Conservation (phyloP, 2,329 filamentous ascomycete genomes). For the Monilinia vaccinii-corymbosi region DNA sequence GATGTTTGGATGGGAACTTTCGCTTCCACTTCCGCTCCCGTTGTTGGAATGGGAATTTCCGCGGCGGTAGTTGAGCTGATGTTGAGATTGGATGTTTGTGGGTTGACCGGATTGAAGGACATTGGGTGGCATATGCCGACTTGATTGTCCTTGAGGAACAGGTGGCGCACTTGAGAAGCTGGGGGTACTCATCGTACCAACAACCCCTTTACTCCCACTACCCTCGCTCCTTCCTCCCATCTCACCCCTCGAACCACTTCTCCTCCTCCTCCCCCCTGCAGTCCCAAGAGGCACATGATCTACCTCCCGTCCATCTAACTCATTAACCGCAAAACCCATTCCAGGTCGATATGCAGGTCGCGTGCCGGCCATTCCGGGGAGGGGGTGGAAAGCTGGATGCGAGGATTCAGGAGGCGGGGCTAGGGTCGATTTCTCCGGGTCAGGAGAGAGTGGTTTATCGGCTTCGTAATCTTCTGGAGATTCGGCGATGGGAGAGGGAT, state of each 20-base stretch:
- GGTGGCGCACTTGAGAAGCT: not conserved
- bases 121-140: not conserved
- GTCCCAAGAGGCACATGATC: not conserved
- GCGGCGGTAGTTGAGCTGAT: not conserved
- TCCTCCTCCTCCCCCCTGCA: not conserved
- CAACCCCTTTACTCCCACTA: not conserved
- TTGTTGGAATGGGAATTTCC: not conserved
- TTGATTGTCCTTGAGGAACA: not conserved
- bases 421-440: slow-evolving; percentile 3
- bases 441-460: not conserved
- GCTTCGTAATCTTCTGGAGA: not conserved
- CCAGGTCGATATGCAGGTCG: not conserved
- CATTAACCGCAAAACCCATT: not conserved
- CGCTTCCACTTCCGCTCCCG: not conserved
- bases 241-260: not conserved
- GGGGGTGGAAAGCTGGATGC: slow-evolving; percentile 1
- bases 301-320: not conserved
- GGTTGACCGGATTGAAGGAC: not conserved
- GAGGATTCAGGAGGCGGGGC: not conserved
- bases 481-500: not conserved
- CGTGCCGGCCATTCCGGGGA: not conserved
- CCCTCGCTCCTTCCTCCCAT: not conserved
- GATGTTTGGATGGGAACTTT: not conserved
- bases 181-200: not conserved
- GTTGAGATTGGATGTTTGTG: not conserved